phyloP scores from a whole-genome alignment of 2,329 filamentous ascomycete species.

The Biscogniauxia sp. region DNA sequence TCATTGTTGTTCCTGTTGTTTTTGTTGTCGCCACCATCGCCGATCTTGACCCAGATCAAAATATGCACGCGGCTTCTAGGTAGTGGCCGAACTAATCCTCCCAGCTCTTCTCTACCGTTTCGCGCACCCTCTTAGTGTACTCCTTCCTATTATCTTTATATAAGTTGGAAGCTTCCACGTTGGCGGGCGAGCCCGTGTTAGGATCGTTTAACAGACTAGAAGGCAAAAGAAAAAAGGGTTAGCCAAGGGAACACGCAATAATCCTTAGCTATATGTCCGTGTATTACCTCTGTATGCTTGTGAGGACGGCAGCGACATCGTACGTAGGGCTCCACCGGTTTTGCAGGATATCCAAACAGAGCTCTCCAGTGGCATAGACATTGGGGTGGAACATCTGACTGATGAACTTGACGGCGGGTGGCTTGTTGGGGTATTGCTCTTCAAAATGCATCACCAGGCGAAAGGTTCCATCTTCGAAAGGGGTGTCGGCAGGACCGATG shows the following conservation, averaged over 20 bases:
- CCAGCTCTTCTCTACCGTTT: conserved; percentile 99
- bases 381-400: conserved; percentile 99
- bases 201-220: conserved; percentile 89
- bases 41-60: too few relatives aligned
- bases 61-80: not conserved
- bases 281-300: conserved; percentile 88
- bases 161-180: conserved; percentile 95
- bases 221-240: conserved; percentile 3
- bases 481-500: conserved; percentile 93
- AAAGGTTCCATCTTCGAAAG: conserved; percentile 98
- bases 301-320: conserved; percentile 94
- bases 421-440: conserved; percentile 98
- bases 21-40: not conserved
- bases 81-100: conserved; percentile 63
- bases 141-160: conserved; percentile 98
- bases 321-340: conserved; percentile 99
- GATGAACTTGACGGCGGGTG: conserved; percentile 96
- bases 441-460: conserved; percentile 98
- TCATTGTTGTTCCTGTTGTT: too few relatives aligned
- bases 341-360: conserved; percentile 95
- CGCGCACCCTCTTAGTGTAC: conserved; percentile 90
- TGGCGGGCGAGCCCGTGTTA: conserved; percentile 96
- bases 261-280: too few relatives aligned
- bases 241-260: not conserved
- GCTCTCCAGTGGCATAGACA: conserved; percentile 93